Evolutionary conservation across 1,139 yeast species (phyloP).

Genomic region (Saccharomyces hybrid): DNA sequence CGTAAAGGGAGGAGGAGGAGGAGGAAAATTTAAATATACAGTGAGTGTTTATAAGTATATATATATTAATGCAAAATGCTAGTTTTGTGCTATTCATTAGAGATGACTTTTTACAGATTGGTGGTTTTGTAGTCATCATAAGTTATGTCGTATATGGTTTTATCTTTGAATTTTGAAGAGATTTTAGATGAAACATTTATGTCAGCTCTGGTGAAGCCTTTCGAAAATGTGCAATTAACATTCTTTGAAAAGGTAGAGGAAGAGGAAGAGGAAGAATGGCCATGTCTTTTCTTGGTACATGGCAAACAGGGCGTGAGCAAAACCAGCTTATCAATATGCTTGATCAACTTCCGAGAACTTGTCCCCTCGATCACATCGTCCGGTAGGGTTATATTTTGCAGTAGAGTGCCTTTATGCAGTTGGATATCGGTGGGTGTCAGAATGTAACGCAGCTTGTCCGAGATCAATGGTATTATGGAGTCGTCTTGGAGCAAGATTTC

Average conservation of each 20-base stretch:
- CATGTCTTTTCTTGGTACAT: constrained; percentile 18
- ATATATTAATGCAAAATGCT: neutral
- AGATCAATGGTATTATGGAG: constrained; percentile 12
- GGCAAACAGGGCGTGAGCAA: constrained; percentile 27
- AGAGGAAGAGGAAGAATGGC: neutral
- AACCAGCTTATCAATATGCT: constrained; percentile 29
- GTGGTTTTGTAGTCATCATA: constrained; percentile 14
- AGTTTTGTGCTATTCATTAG: constrained; percentile 1
- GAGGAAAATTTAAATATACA: neutral
- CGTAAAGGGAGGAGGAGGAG: neutral
- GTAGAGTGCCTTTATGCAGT: constrained; percentile 3
- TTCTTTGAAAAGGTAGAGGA: neutral
- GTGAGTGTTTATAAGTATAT: neutral
- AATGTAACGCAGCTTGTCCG: constrained; percentile 15
- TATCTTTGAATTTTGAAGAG: constrained; percentile 12
- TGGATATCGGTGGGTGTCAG: constrained; percentile 14
- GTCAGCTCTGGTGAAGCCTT: constrained; percentile 28
- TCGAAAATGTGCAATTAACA: constrained; percentile 18
- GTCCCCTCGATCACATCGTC: constrained; percentile 1
- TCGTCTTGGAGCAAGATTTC: constrained; percentile 27
- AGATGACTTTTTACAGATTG: neutral
- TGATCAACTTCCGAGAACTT: constrained; percentile 12
- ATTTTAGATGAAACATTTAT: constrained; percentile 20
- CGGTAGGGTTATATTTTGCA: constrained; percentile 7
- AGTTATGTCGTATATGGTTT: constrained; percentile 18